phyloP scores from a whole-genome alignment of 2,329 filamentous ascomycete genomes.

The Hansfordia pulvinata region DNA sequence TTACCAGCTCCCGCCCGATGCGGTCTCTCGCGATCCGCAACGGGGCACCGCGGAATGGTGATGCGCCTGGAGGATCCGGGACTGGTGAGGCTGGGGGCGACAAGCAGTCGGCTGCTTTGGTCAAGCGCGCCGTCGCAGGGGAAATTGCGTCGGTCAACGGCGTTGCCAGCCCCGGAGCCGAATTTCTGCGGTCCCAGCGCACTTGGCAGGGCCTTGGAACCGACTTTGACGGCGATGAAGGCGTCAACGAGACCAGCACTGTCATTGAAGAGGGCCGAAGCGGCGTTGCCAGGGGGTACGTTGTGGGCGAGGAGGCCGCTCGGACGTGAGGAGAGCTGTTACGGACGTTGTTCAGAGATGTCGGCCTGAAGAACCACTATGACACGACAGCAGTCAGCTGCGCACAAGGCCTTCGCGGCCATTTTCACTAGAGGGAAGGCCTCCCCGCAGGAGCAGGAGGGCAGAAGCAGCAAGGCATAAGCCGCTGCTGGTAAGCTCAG shows the following conservation, averaged over 20 bases:
- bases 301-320: constrained; percentile 43
- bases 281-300: constrained; percentile 82
- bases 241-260: constrained; percentile 44
- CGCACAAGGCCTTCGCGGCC: too few relatives aligned
- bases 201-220: constrained; percentile 89
- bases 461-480: too few relatives aligned
- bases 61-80: constrained; percentile 8
- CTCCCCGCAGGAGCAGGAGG: too few relatives aligned
- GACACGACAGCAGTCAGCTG: too few relatives aligned
- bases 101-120: constrained; percentile 36
- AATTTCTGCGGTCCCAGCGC: constrained; percentile 67
- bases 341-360: too few relatives aligned
- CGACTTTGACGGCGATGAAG: constrained; percentile 61
- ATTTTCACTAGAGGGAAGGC: too few relatives aligned
- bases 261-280: constrained; percentile 73
- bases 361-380: too few relatives aligned
- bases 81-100: constrained; percentile 9
- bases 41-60: constrained; percentile 8
- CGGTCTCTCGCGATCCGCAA: constrained; percentile 24
- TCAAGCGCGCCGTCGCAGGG: constrained; percentile 40
- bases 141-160: constrained; percentile 75
- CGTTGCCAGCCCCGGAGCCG: constrained; percentile 79
- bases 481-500: too few relatives aligned
- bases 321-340: too few relatives aligned
- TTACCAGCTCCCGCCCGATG: constrained; percentile 70